These are phyloP conservation scores for Calonectria pauciramosa DNA, from an alignment of 2,329 filamentous ascomycete species.

Conservation along the genomic window DNA sequence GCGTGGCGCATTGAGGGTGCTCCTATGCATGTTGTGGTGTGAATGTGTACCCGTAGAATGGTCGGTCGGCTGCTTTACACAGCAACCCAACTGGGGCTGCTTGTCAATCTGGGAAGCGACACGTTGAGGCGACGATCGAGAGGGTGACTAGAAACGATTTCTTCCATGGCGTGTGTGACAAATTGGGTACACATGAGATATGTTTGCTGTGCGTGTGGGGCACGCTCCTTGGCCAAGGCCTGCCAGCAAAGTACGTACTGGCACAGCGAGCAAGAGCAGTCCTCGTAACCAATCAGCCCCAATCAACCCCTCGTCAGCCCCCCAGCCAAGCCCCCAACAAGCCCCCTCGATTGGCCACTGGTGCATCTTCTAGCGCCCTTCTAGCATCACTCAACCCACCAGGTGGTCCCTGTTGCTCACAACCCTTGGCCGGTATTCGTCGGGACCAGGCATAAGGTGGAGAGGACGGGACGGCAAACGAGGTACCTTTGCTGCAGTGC, in stretches of 20 bases:
- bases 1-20: background rate
- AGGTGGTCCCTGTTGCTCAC: constrained; percentile 21
- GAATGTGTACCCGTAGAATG: background rate
- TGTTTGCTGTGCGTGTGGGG: constrained; percentile 7
- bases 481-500: constrained; percentile 1
- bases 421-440: constrained; percentile 25
- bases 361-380: constrained; percentile 46
- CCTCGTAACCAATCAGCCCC: constrained; percentile 16
- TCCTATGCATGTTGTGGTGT: background rate
- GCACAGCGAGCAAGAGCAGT: background rate
- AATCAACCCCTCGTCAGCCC: constrained; percentile 14
- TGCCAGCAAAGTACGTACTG: background rate
- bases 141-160: background rate
- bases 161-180: background rate
- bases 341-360: constrained; percentile 33
- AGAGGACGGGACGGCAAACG: background rate
- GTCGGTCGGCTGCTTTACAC: background rate
- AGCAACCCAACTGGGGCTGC: background rate
- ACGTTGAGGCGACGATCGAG: background rate
- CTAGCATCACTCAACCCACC: constrained; percentile 36
- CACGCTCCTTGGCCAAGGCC: constrained; percentile 11
- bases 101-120: background rate
- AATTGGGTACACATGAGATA: background rate
- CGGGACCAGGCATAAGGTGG: constrained; percentile 6
- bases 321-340: constrained; percentile 24